Base-by-base conservation (phyloP, 1,139 yeast genomes). In the Pichia sp. region DNA sequence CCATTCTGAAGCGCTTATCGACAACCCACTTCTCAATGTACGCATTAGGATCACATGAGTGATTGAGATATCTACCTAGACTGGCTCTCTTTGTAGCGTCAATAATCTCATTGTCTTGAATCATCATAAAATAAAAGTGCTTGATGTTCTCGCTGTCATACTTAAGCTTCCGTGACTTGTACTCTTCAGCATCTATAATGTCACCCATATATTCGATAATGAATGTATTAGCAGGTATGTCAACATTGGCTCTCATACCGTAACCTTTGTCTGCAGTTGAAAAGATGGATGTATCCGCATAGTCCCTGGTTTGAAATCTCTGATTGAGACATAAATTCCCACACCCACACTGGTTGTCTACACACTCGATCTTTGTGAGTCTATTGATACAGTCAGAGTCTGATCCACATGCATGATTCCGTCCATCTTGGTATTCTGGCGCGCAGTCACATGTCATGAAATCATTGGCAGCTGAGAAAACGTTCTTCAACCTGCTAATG, bases 1-100 rank as follows among this genome's bases (percentile, higher is more conserved):
- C 98, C 97, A 91, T 91, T 49, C 87, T 71, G 42, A 86, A 67
- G 55, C 84, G 82, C 46, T 83, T 85, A 16, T 88, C 91, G 13
- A 91, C 97, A 15, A 87, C 93, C 98, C 98, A 91, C 62, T 91
- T 91, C 58, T 88, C 96, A 29, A 91, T 95, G 52, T 74, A 86
- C 15, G 95, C 91, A 59, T 91, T 91, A 6, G 98, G 97, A 48
- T 72, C 77, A 59, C 98, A 91, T 15, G 96, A 85, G 59, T 91
- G 98, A 56, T 91, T 91, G 51, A 93, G 84, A 62, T 88, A 91
- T 42, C 98, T 67, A 1, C 94, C 96, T 40, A 88, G 61, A 17
- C 88, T 76, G 3, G 97, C 98, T 59, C 74, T 82, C 34, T 72
- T 66, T 2, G 97, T 88, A 32, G 98, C 98, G 60, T 91, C 98